Evolutionary conservation across 768 basidiomycete species (phyloP).

Genomic region (Tricholomella constricta): DNA sequence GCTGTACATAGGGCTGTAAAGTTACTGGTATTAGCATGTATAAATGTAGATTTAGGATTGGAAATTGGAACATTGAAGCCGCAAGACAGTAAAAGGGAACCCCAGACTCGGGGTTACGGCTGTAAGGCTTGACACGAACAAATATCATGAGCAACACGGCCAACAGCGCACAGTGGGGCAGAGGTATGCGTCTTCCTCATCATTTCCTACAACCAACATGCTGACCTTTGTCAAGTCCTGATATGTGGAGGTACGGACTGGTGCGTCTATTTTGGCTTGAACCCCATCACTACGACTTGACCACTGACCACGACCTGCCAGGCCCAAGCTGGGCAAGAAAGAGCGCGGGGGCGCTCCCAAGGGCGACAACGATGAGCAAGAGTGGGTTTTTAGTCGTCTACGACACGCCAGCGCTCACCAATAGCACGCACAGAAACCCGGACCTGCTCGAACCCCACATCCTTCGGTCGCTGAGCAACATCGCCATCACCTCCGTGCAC

Average conservation of each 20-base stretch:
- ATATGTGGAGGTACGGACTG: slow-evolving; percentile 89
- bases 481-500: slow-evolving; percentile 72
- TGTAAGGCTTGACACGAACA: not conserved
- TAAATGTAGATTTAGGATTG: no score
- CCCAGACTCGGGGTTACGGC: not conserved
- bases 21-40: no score
- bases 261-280: slow-evolving; percentile 44
- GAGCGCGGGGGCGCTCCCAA: slow-evolving; percentile 55
- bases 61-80: not conserved
- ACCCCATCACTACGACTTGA: not conserved
- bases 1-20: not conserved
- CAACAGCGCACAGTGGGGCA: not conserved
- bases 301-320: slow-evolving; percentile 25
- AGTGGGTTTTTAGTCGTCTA: slow-evolving; percentile 31
- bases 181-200: no score
- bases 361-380: slow-evolving; percentile 39
- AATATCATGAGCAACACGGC: not conserved
- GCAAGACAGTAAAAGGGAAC: not conserved
- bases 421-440: slow-evolving; percentile 50
- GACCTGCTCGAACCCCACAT: slow-evolving; percentile 90
- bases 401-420: not conserved
- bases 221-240: no score
- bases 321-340: slow-evolving; percentile 78
- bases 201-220: no score
- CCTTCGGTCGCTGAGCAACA: slow-evolving; percentile 83